Conservation (phyloP, 2,329 filamentous ascomycete genomes). For the Fusarium sp. region DNA sequence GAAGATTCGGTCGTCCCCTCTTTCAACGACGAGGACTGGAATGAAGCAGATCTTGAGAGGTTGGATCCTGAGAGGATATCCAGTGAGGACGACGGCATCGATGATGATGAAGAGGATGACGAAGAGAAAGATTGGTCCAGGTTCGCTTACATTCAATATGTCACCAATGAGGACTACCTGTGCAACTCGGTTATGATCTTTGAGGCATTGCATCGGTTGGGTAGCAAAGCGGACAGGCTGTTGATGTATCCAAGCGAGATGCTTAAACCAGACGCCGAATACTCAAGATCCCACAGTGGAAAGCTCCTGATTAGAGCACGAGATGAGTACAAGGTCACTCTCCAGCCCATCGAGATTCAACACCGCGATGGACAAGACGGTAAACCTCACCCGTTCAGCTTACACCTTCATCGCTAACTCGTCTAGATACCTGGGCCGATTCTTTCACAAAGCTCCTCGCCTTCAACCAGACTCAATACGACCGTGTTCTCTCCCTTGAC, state of each 20-base stretch:
- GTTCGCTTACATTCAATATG: constrained; percentile 65
- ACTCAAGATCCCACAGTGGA: not conserved
- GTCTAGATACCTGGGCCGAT: constrained; percentile 69
- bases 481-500: constrained; percentile 64
- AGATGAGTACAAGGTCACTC: constrained; percentile 60
- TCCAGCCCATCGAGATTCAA: constrained; percentile 59
- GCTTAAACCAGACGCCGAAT: constrained; percentile 47
- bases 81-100: not conserved
- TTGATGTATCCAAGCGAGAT: constrained; percentile 61
- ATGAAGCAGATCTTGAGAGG: too few relatives aligned
- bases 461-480: constrained; percentile 75
- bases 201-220: constrained; percentile 57
- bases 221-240: constrained; percentile 60
- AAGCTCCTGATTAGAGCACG: constrained; percentile 58
- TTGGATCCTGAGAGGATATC: not conserved
- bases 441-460: constrained; percentile 77
- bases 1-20: too few relatives aligned
- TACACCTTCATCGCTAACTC: not conserved
- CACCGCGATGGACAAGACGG: constrained; percentile 53
- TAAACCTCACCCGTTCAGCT: constrained; percentile 16
- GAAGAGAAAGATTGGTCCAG: constrained; percentile 31
- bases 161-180: constrained; percentile 61
- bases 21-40: too few relatives aligned
- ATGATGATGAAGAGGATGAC: not conserved
- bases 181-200: constrained; percentile 67